Evolutionary conservation across 2,329 filamentous ascomycete species (phyloP), one percentile per base, ranked within the genome.

Genomic region (Penicillium decumbens): DNA sequence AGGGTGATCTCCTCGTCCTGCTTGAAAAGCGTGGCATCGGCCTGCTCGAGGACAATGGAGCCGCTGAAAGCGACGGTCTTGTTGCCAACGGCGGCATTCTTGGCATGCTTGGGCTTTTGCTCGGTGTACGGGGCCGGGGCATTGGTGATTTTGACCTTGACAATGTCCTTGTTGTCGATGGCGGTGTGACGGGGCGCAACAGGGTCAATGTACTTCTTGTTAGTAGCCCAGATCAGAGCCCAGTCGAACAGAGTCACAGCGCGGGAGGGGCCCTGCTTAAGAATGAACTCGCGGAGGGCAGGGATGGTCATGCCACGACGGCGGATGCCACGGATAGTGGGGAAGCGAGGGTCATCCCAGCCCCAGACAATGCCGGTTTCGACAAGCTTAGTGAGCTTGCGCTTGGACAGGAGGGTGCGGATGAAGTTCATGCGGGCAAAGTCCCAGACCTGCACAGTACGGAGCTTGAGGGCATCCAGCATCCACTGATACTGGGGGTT

Each of bases 1-100:
- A 96, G 79, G 0, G 92, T 96, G 63, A 97, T 88, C 71, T 96
- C 91, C 75, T 97, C 92, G 65, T 86, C 84, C 52, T 86, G 79
- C 61, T 83, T 86, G 73, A 96, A 95, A 24, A 80, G 80, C 68
- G 85, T 85, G 54, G 86, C 89, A 63, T 97, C 92, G 40, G 80
- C 87, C 72, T 96, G 92, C 67, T 96, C 92, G 45, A 97, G 75
- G 53, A 93, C 76, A 57, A 96, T 77, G 54, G 84, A 80, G 49
- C 80, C 80, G 65, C 87, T 88, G 69, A 85, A 95, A 24, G 82
- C 79, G 4, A 95, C 88, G 73, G 89, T 88, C 80, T 96, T 96
- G 61, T 77, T 84, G 52, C 92, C 92, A 6, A 96, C 77, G 1
- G 84, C 81, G 39, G 85, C 79, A 75, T 96, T 95, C 80, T 97